Percentiles rank a stretch among this genome's conserved stretches.
These are phyloP conservation scores for Capsella bursapastoris DNA, from an alignment of 345 rosid species.

Conservation along the genomic window DNA sequence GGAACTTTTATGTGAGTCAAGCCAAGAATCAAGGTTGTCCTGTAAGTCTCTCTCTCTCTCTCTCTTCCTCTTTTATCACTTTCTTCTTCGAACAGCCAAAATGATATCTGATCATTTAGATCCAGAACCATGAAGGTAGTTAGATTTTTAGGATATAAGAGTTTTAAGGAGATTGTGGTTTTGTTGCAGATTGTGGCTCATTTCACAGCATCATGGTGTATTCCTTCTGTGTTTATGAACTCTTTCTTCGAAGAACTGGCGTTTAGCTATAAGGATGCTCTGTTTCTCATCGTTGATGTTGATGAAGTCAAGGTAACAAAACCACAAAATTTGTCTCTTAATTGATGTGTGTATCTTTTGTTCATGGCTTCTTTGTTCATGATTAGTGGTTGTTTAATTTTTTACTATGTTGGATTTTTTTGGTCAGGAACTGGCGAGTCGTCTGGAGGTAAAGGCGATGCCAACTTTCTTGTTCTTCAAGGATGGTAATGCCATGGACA, in stretches of 20 bases:
- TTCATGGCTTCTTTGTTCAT: neutral
- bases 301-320: slow-evolving; percentile 73
- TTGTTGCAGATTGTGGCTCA: slow-evolving; percentile 71
- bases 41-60: slow-evolving; percentile 48
- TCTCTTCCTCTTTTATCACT: neutral
- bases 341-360: neutral
- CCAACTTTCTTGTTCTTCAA: slow-evolving; percentile 82
- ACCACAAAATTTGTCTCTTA: no score
- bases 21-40: slow-evolving; percentile 68
- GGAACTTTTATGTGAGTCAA: slow-evolving; percentile 67
- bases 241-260: slow-evolving; percentile 76
- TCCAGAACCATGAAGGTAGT: slow-evolving; percentile 9
- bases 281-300: slow-evolving; percentile 85
- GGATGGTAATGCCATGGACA: slow-evolving; percentile 65
- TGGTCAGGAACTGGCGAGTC: slow-evolving; percentile 71
- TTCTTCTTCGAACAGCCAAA: neutral
- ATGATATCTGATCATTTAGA: neutral
- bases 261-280: slow-evolving; percentile 57
- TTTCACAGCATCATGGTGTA: slow-evolving; percentile 92
- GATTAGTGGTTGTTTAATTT: neutral
- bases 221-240: slow-evolving; percentile 92
- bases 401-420: slow-evolving; percentile 25
- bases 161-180: neutral
- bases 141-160: neutral
- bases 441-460: slow-evolving; percentile 87